These are phyloP conservation scores for Mortierella sp. DNA, from an alignment of 371 early-diverging fungal species.

Conservation along the genomic window DNA sequence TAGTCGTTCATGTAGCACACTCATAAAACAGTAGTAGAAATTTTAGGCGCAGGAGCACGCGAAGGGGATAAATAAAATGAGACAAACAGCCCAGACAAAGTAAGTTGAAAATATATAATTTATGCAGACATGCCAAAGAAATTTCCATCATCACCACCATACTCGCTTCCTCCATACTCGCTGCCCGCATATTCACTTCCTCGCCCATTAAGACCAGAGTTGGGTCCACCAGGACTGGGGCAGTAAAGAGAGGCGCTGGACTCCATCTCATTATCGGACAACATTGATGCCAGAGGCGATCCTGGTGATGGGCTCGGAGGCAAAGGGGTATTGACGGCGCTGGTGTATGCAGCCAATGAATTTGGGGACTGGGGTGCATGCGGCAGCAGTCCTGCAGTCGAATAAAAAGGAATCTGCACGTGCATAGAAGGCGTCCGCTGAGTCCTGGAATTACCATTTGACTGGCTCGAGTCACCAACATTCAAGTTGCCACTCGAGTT, in stretches of 20 bases:
- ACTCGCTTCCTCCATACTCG: constrained; percentile 56
- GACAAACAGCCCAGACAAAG: too few relatives aligned
- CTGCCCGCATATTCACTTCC: constrained; percentile 53
- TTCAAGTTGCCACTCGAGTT: constrained; percentile 28
- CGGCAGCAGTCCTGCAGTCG: constrained; percentile 36
- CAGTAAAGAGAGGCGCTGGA: constrained; percentile 49
- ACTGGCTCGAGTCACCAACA: constrained; percentile 23
- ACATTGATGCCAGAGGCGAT: constrained; percentile 57
- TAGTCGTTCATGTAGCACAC: too few relatives aligned
- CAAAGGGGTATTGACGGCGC: constrained; percentile 61
- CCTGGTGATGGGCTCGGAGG: constrained; percentile 62
- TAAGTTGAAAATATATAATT: not conserved
- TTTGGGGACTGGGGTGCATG: constrained; percentile 60
- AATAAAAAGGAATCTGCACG: constrained; percentile 46
- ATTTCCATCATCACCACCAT: constrained; percentile 44
- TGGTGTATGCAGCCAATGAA: constrained; percentile 51
- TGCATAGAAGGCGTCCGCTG: constrained; percentile 40
- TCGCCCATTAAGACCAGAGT: constrained; percentile 13
- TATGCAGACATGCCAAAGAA: constrained; percentile 43
- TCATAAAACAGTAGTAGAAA: not conserved
- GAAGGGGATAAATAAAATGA: not conserved
- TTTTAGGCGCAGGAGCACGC: too few relatives aligned
- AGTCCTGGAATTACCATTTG: constrained; percentile 14
- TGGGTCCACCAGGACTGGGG: constrained; percentile 55
- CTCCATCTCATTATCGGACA: constrained; percentile 62